Conservation (phyloP, 805 yeast species). For the Clavispora fructus region DNA sequence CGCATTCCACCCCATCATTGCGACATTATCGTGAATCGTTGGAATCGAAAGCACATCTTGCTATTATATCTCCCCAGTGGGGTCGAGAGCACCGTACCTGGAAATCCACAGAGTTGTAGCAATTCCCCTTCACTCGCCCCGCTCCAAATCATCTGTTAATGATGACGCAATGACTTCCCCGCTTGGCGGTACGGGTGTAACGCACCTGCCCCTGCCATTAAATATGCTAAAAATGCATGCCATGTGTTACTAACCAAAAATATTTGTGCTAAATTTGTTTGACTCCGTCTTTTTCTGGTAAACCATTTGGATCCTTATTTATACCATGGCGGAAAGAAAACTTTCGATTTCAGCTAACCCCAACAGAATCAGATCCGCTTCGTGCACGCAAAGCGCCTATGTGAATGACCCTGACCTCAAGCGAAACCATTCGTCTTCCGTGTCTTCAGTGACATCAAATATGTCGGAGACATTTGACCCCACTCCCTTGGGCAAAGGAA, state of each 20-base stretch:
- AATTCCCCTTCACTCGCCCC: background rate
- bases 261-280: background rate
- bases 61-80: too few species aligned
- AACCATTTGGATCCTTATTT: background rate
- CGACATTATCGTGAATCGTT: too few species aligned
- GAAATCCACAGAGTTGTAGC: too few species aligned
- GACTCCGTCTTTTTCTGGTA: background rate
- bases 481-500: constrained; percentile 11
- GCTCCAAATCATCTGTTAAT: background rate
- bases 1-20: too few species aligned
- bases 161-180: background rate
- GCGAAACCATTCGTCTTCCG: constrained; percentile 22
- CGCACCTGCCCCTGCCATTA: background rate
- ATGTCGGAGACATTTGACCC: constrained; percentile 11
- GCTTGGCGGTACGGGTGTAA: background rate
- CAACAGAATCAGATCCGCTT: background rate
- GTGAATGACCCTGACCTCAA: constrained; percentile 6
- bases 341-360: background rate
- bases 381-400: background rate
- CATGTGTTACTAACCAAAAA: too few species aligned
- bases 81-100: too few species aligned
- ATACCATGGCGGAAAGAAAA: background rate
- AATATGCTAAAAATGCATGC: background rate
- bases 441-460: constrained; percentile 18
- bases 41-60: too few species aligned